Percentiles rank a stretch among this genome's conserved stretches.
Conservation (phyloP, 31 red algal species). For the Odonthalia washingtoniensis region DNA sequence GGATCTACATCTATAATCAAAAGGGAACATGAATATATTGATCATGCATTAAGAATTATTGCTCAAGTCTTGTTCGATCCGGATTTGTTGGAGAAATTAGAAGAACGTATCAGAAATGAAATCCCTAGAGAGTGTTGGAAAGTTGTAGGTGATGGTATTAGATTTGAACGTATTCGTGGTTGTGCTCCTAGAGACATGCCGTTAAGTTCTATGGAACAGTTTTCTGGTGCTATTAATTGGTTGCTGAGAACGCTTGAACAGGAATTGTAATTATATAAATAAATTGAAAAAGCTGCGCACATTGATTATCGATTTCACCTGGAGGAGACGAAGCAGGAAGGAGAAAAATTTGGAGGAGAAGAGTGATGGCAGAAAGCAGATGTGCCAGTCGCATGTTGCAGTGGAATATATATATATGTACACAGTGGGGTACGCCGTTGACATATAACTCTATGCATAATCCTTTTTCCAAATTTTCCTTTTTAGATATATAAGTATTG, state of each 20-base stretch:
- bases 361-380: no score
- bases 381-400: no score
- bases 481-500: no score
- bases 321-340: no score
- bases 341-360: no score
- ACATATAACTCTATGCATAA: no score
- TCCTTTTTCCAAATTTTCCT: no score
- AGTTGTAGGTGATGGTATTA: slow-evolving; percentile 42
- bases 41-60: slow-evolving; percentile 60
- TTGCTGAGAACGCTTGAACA: slow-evolving; percentile 55
- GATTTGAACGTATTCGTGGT: slow-evolving; percentile 68
- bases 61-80: slow-evolving; percentile 64
- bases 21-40: slow-evolving; percentile 50
- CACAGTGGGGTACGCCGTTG: no score
- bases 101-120: slow-evolving; percentile 18
- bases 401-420: no score
- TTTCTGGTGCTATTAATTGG: slow-evolving; percentile 80
- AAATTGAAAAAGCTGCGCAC: neutral
- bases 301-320: no score
- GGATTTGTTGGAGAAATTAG: slow-evolving; percentile 49
- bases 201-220: slow-evolving; percentile 62
- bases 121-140: slow-evolving; percentile 34
- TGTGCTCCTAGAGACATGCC: slow-evolving; percentile 74
- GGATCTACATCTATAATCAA: slow-evolving; percentile 5
- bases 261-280: slow-evolving; percentile 21